A percentile compares a stretch with the other conserved stretches of the same genome.
Evolutionary conservation across 1,284 basidiomycete genomes (phyloP).

Genomic region (Tilletiopsis washingtonensis): DNA sequence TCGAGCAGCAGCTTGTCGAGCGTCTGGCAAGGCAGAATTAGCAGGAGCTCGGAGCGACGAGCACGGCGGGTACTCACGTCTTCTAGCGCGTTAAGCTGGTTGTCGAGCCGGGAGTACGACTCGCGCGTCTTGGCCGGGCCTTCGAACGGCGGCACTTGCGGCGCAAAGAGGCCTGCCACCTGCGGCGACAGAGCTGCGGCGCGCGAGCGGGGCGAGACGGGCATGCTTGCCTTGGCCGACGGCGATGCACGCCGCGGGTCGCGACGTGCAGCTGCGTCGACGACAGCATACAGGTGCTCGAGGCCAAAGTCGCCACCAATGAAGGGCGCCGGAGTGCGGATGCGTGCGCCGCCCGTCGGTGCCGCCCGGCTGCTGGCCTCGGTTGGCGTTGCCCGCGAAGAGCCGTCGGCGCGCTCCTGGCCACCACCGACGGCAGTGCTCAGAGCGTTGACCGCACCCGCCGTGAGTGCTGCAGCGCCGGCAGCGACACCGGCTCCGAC

Average conservation of each 20-base stretch:
- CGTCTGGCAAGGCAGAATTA: background rate
- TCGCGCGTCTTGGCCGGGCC: conserved; percentile 15
- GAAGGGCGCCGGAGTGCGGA: background rate
- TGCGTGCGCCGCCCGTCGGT: background rate
- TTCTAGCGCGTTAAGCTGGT: conserved; percentile 18
- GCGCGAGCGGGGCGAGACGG: conserved; percentile 10
- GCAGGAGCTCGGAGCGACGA: background rate
- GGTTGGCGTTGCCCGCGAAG: background rate
- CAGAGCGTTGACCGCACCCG: background rate
- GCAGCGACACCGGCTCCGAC: background rate
- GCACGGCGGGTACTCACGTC: conserved; percentile 3
- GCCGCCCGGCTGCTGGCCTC: background rate
- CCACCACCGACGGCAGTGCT: background rate
- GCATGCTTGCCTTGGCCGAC: too few relatives aligned
- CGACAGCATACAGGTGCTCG: conserved; percentile 31
- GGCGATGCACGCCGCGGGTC: too few relatives aligned
- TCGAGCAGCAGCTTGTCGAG: conserved; percentile 17
- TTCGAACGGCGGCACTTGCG: conserved; percentile 17
- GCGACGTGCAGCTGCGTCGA: conserved; percentile 31
- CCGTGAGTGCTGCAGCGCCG: background rate
- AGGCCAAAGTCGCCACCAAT: conserved; percentile 21
- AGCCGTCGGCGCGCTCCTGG: background rate
- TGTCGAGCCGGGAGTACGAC: conserved; percentile 14
- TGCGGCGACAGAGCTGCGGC: conserved; percentile 9
- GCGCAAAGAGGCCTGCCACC: conserved; percentile 23